A percentile compares a stretch with the other conserved stretches of the same genome.
phyloP scores from a whole-genome alignment of 805 yeast genomes.

The Barnettozyma vustinii region DNA sequence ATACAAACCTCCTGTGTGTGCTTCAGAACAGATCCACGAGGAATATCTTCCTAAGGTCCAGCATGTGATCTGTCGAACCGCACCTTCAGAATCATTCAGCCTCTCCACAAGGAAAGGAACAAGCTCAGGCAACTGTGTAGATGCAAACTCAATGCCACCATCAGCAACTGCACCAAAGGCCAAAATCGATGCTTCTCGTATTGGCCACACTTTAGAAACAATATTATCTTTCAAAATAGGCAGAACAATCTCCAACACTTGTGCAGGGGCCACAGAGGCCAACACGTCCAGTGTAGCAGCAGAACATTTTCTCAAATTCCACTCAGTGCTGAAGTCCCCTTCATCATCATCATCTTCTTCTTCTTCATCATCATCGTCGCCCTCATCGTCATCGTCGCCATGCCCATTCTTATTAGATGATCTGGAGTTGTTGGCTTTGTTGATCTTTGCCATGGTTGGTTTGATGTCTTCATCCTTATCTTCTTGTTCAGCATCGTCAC shows the following conservation, averaged over 20 bases:
- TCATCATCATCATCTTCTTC: conserved; percentile 73
- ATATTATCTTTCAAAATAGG: conserved; percentile 74
- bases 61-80: conserved; percentile 89
- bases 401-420: conserved; percentile 19
- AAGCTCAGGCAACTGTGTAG: conserved; percentile 69
- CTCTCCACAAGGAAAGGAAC: conserved; percentile 83
- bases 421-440: conserved; percentile 28
- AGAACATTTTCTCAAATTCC: conserved; percentile 91
- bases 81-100: conserved; percentile 66
- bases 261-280: conserved; percentile 61
- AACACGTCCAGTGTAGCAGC: conserved; percentile 89
- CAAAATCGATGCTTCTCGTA: conserved; percentile 86
- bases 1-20: conserved; percentile 53
- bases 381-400: conserved; percentile 34
- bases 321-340: conserved; percentile 61
- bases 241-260: conserved; percentile 59
- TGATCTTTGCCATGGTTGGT: conserved; percentile 72
- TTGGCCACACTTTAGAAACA: conserved; percentile 72
- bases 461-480: conserved; percentile 85
- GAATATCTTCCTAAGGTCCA: conserved; percentile 92
- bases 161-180: conserved; percentile 95
- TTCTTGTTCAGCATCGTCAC: conserved; percentile 69
- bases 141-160: conserved; percentile 71
- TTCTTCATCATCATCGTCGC: conserved; percentile 51
- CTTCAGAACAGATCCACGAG: conserved; percentile 72